Evolutionary conservation across 441 rosid genomes (phyloP), one percentile per base, ranked within the genome.

Genomic region (Dalechampia spathulata): DNA sequence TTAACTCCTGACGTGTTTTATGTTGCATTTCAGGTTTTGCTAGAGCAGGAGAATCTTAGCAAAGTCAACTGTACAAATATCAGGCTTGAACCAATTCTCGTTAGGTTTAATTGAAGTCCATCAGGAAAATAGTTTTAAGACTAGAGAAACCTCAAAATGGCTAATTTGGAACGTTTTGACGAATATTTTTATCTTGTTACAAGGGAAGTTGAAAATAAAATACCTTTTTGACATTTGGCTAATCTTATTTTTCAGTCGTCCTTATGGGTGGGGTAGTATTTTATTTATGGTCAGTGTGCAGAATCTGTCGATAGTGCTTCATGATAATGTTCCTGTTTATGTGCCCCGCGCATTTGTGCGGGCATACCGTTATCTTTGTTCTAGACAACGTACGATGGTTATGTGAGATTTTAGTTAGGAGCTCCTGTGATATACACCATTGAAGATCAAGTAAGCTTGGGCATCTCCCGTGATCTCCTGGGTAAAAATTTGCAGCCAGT

Each of bases 51-150:
- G 53, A 37, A 47, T 36, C 32, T 27, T 25, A 53, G 48, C 62
- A 62, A 62, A 47, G 30, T 60, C 52, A 66, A 71, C 65, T 66
- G 77, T 77, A 69, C 58, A 72, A 69, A 61, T 45, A 52, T 38
- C 67, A 64, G 69, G 67, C 69, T 69, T 62, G 72, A 73, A 65
- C 66, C 63, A 53, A 52, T 56, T 51, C 52, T 32, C 40, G 14
- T 15, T 55, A 45, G 52, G 16, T 44, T 32, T 34, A 19, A 23
- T 49, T 51, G 50, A 26, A 16, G 3, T 51, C n/a, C 14, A 48
- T 40, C 14, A 27, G 59, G 39, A 41, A 1, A 38, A 52, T 40
- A 47, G 39, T 26, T n/a, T n/a, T n/a, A n/a, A 19, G 27, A 55
- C n/a, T n/a, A n/a, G 54, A 23, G 21, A 36, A 26, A 41, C 42